Base-by-base conservation (phyloP, 352 stramenopile genomes). In the Phytophthora syringae region DNA sequence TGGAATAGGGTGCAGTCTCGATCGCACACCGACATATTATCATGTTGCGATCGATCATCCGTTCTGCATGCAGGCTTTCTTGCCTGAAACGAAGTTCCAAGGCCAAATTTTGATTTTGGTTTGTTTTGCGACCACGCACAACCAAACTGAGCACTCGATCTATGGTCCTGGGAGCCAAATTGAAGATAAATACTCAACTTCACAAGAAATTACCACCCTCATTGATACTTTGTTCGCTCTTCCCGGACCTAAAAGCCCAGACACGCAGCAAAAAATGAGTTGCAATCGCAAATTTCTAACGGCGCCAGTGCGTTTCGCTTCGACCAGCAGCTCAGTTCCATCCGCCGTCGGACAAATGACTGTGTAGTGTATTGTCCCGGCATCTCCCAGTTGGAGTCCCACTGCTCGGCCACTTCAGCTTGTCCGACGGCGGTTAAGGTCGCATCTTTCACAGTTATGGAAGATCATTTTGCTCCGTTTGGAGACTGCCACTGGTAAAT, bases 331-430 rank as follows among this genome's bases (percentile, higher is more conserved):
- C 30, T 13, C 16, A 22, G 11, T 11, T 40, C 13, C 32, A 18
- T 9, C 43, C 55, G 55, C 55, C 55, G 55, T 55, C 43, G 55
- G 55, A 63, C 32, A 63, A 63, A 63, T 47, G 30, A n/a, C n/a
- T n/a, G n/a, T n/a, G n/a, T n/a, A n/a, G n/a, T n/a, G n/a, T n/a
- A n/a, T n/a, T n/a, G n/a, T n/a, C n/a, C n/a, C n/a, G n/a, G n/a
- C n/a, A n/a, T n/a, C n/a, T n/a, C n/a, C n/a, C n/a, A n/a, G n/a
- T n/a, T n/a, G n/a, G n/a, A n/a, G n/a, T n/a, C n/a, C n/a, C n/a
- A n/a, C n/a, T n/a, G n/a, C 32, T 24, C 18, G 16, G 43, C 55
- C 51, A 44, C 44, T 47, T 7, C 15, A 7, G 12, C 30, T 63
- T 63, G 18, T 63, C 55, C 44, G 55, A 63, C 55, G 55, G 44